phyloP scores from a whole-genome alignment of 1,139 yeast genomes.

The Taphrina sp. region DNA sequence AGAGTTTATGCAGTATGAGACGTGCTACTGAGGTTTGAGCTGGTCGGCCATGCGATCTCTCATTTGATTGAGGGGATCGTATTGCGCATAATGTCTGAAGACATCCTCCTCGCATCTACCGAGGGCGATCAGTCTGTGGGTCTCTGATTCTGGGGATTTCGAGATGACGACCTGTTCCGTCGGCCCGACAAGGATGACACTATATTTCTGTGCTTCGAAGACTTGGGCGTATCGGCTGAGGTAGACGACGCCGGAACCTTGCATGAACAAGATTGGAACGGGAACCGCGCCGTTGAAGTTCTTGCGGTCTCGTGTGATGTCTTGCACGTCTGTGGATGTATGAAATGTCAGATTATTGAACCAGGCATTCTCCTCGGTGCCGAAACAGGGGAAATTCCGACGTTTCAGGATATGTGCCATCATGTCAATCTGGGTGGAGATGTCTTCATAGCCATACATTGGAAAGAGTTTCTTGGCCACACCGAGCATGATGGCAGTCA shows the following conservation, averaged over 20 bases:
- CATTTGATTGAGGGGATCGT: slow-evolving; percentile 18
- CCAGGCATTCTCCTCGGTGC: slow-evolving; percentile 13
- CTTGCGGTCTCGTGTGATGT: slow-evolving; percentile 7
- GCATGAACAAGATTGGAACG: slow-evolving; percentile 10
- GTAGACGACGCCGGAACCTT: slow-evolving; percentile 8
- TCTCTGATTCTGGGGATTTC: not conserved
- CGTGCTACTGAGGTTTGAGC: slow-evolving; percentile 1
- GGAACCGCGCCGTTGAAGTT: slow-evolving; percentile 21
- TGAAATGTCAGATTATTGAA: slow-evolving; percentile 14
- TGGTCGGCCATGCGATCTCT: slow-evolving; percentile 11
- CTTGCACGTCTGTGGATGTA: slow-evolving; percentile 5
- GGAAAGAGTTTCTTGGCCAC: slow-evolving; percentile 6
- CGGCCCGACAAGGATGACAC: slow-evolving; percentile 11
- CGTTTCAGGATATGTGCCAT: slow-evolving; percentile 22
- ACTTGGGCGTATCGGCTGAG: slow-evolving; percentile 10
- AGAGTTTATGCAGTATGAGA: too few relatives aligned
- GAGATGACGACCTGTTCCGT: slow-evolving; percentile 17
- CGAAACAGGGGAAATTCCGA: slow-evolving; percentile 15
- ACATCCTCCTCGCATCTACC: slow-evolving; percentile 22
- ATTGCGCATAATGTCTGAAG: slow-evolving; percentile 17
- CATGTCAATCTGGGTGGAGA: slow-evolving; percentile 16
- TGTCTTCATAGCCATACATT: slow-evolving; percentile 9
- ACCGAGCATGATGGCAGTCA: slow-evolving; percentile 12
- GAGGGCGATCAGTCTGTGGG: slow-evolving; percentile 5
- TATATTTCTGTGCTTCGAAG: not conserved